Evolutionary conservation across 169 alveolate genomes (phyloP), one percentile per base, ranked within the genome.

Genomic region (Eimeria maxima): DNA sequence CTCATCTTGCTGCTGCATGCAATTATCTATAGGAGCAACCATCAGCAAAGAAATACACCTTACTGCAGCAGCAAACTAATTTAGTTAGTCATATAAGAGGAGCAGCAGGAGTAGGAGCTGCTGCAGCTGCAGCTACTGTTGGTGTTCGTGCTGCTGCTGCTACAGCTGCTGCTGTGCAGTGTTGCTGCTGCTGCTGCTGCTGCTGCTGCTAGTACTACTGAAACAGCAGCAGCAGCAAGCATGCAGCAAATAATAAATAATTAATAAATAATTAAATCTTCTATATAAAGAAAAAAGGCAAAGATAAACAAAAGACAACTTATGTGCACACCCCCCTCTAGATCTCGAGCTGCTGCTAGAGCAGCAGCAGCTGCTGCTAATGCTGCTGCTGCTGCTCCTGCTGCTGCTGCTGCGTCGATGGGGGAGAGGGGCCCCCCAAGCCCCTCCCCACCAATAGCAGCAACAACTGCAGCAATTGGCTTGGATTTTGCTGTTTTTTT

Each of bases 141-240:
- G 47, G 47, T 33, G 47, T 71, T 71, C 45, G 27, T n/a, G 81
- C 81, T 13, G 45, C 81, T 27, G 81, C 53, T 33, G 81, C 18
- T 38, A 45, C 47, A n/a, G 81, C 81, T 60, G 69, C 69, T 60
- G 69, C 69, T 60, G 27, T 33, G 38, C 38, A 33, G 38, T 29
- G 78, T n/a, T 67, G 3, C 78, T 67, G 81, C 18, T 38, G 81
- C 47, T 71, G 81, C 81, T 57, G 67, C 67, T 57, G 67, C 67
- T 57, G n/a, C 22, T 13, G 67, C 67, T 57, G 67, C 24, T 57
- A 45, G n/a, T 71, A 45, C 81, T 71, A 45, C 81, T 24, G 81
- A 3, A 71, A 45, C 81, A 7, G 44, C 38, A 7, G 16, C 81
- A 71, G 47, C 81, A 71, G 81, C 44, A 7, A 11, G n/a, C 7